Base-by-base conservation (phyloP, 441 rosid genomes). In the Hypseocharis bilobata region DNA sequence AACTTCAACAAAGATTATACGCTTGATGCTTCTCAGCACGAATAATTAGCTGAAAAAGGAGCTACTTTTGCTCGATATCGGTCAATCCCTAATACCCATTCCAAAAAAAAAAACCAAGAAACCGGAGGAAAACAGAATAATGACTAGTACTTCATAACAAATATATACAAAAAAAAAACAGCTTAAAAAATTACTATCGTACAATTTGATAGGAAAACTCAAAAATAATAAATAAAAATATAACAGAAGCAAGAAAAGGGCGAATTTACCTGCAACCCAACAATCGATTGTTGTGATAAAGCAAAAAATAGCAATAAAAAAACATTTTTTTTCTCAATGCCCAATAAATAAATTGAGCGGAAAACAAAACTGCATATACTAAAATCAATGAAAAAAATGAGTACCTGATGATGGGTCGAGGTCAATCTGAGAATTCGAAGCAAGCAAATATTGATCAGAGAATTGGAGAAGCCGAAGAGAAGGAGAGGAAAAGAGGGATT, bases 241-340 rank as follows among this genome's bases (percentile, higher is more conserved):
- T 40, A 13, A 23, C 58, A 66, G 42, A 34, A 64, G 19, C 14
- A 32, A 67, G 57, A 65, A 65, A 49, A 68, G 32, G 13, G 47
- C 38, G 61, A 77, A 64, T 62, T 70, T 70, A 82, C 84, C 86
- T 70, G 78, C 64, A 34, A 70, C 71, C 74, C 77, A 77, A 64
- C 26, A 29, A 56, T 29, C 51, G 54, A 68, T 17, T 60, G 69
- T 65, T 22, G 19, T 52, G 55, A 67, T 32, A 29, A 67, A 25
- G 64, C 40, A 40, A 65, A 20, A 58, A 60, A 64, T 28, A 40
- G 64, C 7, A 16, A 5, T 59, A 59, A 42, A 26, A 20, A 4
- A 19, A 34, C 38, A 66, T 16, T 58, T 60, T 16, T 44, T n/a
- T n/a, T n/a, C n/a, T n/a, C n/a, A n/a, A n/a, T n/a, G n/a, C n/a